Base-by-base conservation (phyloP, 768 basidiomycete species). In the Leccinum broughii region DNA sequence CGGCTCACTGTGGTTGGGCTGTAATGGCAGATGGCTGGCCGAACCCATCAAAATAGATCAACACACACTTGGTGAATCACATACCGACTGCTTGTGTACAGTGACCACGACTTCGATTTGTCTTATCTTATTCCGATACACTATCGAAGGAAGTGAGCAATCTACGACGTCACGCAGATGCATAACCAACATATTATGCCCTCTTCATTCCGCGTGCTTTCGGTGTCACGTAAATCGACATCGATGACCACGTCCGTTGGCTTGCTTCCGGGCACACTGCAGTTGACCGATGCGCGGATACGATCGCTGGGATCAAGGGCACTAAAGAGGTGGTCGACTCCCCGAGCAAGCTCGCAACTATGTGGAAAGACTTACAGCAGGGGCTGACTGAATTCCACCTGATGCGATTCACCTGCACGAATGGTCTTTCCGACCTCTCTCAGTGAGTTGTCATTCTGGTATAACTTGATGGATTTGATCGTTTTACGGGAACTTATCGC, bases 81-180 rank as follows among this genome's bases (percentile, higher is more conserved):
- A 32, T 35, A 66, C 61, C 22, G 55, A 32, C 15, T 57, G 53
- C 11, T 57, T 50, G 22, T 28, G 24, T n/a, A 50, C 56, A 9
- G 46, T 37, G 24, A 60, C 53, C 30, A 66, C 17, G 2, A 66
- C 50, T 30, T 66, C 65, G 41, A 66, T 8, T 0, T 66, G 44
- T 41, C 57, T 66, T 17, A 5, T 3, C 26, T 49, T 59, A n/a
- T 60, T 66, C 26, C 56, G 65, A 44, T 66, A 66, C 2, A 39
- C 65, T 66, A 30, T n/a, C 17, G 24, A 34, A 2, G 28, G 22
- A 41, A 17, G 39, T 51, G 24, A 63, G 55, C 3, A 15, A 56
- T 41, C 14, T 6, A 26, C 26, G 37, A 41, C 4, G 24, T 13
- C 46, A 6, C n/a, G 6, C 22, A 17, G 3, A 10, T 39, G 51